Evolutionary conservation across 1,284 basidiomycete species (phyloP), one percentile per base, ranked within the genome.

Genomic region (Bondarzewia mesenterica): DNA sequence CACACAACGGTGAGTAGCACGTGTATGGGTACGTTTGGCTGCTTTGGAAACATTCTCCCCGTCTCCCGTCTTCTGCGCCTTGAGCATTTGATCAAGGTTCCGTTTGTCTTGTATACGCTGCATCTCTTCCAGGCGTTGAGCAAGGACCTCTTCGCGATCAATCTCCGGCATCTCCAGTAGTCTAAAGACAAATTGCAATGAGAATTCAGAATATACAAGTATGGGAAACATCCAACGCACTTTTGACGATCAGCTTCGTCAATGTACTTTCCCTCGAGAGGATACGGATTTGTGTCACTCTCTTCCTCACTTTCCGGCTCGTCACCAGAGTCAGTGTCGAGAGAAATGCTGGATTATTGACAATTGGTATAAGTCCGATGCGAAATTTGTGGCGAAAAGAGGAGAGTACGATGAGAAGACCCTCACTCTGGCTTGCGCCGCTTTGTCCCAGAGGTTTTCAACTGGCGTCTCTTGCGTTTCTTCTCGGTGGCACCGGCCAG

Each of bases 251-350:
- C 94, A 4, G 71, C 75, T 57, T 91, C 89, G 58, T 93, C 81
- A 50, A 80, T 78, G 63, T 90, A 97, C 65, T 92, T 91, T 42
- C 90, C 91, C 58, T 96, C 93, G 18, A 95, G 69, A 0, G 92
- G 93, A 62, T 92, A 97, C 4, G 84, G 85, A 57, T 90, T 88
- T n/a, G 60, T 52, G 15, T 49, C 59, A 37, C 50, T 61, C 3
- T 75, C 75, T 46, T 80, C 79, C 57, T 82, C 83, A 54, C 77
- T 79, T 59, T 82, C 81, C 15, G 69, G 71, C 20, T 69, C 71
- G 49, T 77, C 72, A 14, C 74, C 78, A 18, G 75, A 76, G 20
- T 81, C 80, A 22, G 69, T 73, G 29, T 63, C 54, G 27, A 58
- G 36, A 12, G 29, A 22, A 4, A 46, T 21, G 12, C 49, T n/a